Evolutionary conservation across 2,329 filamentous ascomycete genomes (phyloP).

Genomic region (Xylariaceae sp.): DNA sequence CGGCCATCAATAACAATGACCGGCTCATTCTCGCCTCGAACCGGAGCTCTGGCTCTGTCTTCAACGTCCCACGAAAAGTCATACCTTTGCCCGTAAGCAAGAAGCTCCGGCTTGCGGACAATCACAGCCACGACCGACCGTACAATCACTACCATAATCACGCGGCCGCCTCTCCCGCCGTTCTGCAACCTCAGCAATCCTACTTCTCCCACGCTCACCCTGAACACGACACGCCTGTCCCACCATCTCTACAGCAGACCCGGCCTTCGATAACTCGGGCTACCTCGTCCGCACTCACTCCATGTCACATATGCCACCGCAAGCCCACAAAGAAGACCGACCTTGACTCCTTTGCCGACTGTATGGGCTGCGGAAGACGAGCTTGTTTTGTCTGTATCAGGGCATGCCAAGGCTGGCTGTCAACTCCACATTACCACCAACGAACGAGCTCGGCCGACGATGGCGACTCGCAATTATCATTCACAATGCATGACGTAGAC

Average conservation of each 20-base stretch:
- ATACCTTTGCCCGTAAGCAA: conserved; percentile 28
- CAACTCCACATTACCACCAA: conserved; percentile 1
- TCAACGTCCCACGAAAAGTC: conserved; percentile 24
- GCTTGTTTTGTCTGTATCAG: conserved; percentile 69
- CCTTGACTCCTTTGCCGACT: conserved; percentile 62
- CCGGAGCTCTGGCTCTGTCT: conserved; percentile 10
- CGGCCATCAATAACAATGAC: conserved; percentile 26
- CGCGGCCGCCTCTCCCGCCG: conserved; percentile 1
- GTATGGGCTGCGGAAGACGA: conserved; percentile 56
- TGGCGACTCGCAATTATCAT: conserved; percentile 39
- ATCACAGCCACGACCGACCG: conserved; percentile 12
- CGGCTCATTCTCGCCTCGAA: conserved; percentile 20
- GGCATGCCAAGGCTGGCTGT: conserved; percentile 53
- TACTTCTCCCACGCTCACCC: conserved; percentile 26
- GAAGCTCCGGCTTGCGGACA: conserved; percentile 21
- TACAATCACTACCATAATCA: conserved; percentile 8
- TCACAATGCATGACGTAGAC: conserved; percentile 49
- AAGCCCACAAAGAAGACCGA: conserved; percentile 62
- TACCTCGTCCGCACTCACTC: conserved; percentile 36
- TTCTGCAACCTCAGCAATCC: conserved; percentile 16
- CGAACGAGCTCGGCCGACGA: conserved; percentile 13
- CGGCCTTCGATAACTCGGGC: conserved; percentile 12
- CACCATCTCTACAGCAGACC: conserved; percentile 7
- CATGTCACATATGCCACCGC: conserved; percentile 66
- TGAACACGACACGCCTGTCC: conserved; percentile 10